Conservation (phyloP, 306 rosid species). For the Castanea crenata region DNA sequence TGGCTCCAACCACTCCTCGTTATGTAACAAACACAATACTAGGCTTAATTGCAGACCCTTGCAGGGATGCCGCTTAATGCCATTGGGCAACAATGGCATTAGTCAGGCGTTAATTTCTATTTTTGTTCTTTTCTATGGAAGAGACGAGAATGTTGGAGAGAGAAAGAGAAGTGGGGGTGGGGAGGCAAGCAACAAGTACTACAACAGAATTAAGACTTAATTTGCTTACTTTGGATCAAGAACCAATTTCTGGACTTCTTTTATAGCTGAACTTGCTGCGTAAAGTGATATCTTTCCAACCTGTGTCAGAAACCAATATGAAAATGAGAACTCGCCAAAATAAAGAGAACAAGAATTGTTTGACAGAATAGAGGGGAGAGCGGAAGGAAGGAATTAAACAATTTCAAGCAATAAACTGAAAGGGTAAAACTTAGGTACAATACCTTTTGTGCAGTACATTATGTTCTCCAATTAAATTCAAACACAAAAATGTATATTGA, state of each 20-base stretch:
- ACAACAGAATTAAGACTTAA: neutral
- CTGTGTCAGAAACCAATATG: conserved; percentile 47
- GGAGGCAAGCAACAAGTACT: neutral
- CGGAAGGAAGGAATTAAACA: conserved; percentile 4
- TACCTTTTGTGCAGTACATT: too few species aligned
- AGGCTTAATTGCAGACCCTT: too few species aligned
- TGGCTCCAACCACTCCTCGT: too few species aligned
- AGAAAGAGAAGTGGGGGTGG: neutral
- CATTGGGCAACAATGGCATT: too few species aligned
- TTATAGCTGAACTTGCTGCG: conserved; percentile 95
- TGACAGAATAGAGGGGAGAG: neutral
- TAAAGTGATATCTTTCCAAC: conserved; percentile 93
- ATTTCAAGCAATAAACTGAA: neutral
- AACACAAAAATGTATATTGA: too few species aligned
- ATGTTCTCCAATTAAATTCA: too few species aligned
- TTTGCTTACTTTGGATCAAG: conserved; percentile 84
- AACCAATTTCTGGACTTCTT: conserved; percentile 92
- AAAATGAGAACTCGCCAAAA: conserved; percentile 14
- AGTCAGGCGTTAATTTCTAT: too few species aligned
- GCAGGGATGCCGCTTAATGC: too few species aligned
- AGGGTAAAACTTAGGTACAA: too few species aligned
- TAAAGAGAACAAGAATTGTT: neutral
- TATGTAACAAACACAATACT: too few species aligned
- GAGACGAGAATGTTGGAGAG: neutral
- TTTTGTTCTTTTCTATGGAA: neutral